A percentile compares a stretch with the other conserved stretches of the same genome.
phyloP scores from a whole-genome alignment of 2,329 filamentous ascomycete genomes.

The Microdochium paspali region DNA sequence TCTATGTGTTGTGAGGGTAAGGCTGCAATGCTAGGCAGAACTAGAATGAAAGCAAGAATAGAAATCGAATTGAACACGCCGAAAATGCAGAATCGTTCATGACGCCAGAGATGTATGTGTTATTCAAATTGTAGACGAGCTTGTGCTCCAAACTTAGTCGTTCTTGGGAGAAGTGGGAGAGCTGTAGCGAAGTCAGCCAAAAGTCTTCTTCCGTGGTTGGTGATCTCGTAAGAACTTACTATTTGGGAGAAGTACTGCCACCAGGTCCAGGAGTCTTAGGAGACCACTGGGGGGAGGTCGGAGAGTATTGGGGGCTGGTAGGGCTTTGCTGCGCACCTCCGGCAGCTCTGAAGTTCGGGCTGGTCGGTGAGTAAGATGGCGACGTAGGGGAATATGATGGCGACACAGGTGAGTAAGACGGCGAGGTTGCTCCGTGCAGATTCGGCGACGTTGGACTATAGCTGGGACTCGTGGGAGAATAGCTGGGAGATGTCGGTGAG shows the following conservation, averaged over 20 bases:
- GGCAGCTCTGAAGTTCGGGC: conserved; percentile 45
- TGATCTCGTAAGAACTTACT: conserved; percentile 20
- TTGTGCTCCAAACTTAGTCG: conserved; percentile 8
- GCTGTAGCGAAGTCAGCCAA: conserved; percentile 9
- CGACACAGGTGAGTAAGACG: conserved; percentile 42
- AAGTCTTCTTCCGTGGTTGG: background rate
- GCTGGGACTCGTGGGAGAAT: conserved; percentile 42
- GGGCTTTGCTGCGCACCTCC: conserved; percentile 48
- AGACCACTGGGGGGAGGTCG: conserved; percentile 43
- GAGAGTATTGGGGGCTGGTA: conserved; percentile 64
- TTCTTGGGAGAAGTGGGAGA: conserved; percentile 22
- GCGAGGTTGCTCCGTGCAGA: conserved; percentile 51
- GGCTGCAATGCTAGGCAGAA: background rate
- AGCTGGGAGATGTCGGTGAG: conserved; percentile 50
- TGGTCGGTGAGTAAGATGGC: conserved; percentile 67
- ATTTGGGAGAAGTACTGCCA: conserved; percentile 27
- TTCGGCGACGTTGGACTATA: conserved; percentile 59
- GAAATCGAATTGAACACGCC: background rate
- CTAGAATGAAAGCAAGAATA: background rate
- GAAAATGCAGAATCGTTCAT: background rate
- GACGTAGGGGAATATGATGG: conserved; percentile 61
- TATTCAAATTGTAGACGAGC: conserved; percentile 13
- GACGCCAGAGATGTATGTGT: conserved; percentile 1
- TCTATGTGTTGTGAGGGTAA: background rate
- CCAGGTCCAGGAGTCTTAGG: conserved; percentile 33